Evolutionary conservation across 1,284 basidiomycete species (phyloP).

Genomic region (Mycena citricolor): DNA sequence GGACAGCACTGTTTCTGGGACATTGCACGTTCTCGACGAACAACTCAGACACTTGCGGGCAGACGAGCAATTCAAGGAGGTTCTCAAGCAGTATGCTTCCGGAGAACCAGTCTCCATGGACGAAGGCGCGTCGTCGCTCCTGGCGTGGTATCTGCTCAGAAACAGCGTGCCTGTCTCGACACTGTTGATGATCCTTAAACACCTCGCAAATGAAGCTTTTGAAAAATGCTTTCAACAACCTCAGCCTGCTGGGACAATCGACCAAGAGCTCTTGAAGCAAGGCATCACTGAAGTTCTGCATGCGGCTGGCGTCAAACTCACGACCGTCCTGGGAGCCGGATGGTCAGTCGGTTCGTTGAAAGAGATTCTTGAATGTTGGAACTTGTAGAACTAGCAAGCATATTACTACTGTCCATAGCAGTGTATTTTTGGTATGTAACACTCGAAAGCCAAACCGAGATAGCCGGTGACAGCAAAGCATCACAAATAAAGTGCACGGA

Average conservation of each 20-base stretch:
- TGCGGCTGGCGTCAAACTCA: constrained; percentile 65
- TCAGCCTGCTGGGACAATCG: constrained; percentile 52
- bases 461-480: too few relatives aligned
- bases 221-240: constrained; percentile 47
- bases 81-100: constrained; percentile 53
- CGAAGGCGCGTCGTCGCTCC: constrained; percentile 21
- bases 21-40: constrained; percentile 58
- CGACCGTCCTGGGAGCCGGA: constrained; percentile 60
- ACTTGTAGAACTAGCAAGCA: constrained; percentile 6
- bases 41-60: constrained; percentile 48
- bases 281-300: constrained; percentile 71
- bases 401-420: too few relatives aligned
- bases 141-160: constrained; percentile 63
- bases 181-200: constrained; percentile 55
- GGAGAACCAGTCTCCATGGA: constrained; percentile 39
- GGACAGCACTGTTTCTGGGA: constrained; percentile 64
- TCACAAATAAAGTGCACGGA: too few relatives aligned
- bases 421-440: too few relatives aligned
- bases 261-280: constrained; percentile 47
- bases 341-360: constrained; percentile 67
- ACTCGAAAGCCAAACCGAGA: too few relatives aligned
- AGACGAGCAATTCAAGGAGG: constrained; percentile 43
- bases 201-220: constrained; percentile 60
- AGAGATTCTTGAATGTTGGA: constrained; percentile 62
- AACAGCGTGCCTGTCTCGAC: constrained; percentile 69